These are phyloP conservation scores for Rosa rugosa DNA, from an alignment of 306 rosid genomes.

Conservation along the genomic window DNA sequence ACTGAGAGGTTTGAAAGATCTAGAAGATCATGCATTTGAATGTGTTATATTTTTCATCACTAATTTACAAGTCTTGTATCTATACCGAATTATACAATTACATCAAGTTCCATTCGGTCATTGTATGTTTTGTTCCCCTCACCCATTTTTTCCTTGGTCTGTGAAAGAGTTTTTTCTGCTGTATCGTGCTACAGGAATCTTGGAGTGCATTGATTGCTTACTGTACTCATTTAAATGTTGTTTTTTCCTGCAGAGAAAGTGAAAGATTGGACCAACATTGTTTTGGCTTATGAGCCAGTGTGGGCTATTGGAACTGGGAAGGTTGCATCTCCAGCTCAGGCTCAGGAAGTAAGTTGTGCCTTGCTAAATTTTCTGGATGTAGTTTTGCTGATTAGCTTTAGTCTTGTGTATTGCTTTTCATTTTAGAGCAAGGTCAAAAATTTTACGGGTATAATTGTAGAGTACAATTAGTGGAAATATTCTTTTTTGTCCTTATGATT, in stretches of 20 bases:
- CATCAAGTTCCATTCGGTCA: neutral
- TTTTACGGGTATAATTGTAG: neutral
- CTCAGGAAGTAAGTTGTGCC: slow-evolving; percentile 45
- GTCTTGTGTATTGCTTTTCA: neutral
- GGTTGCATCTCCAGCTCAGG: slow-evolving; percentile 73
- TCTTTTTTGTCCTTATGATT: neutral
- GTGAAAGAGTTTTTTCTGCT: neutral
- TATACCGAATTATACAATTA: neutral
- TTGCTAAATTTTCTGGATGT: neutral
- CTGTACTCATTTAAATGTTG: neutral
- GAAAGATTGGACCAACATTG: slow-evolving; percentile 66
- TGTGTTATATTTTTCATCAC: neutral
- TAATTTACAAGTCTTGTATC: neutral
- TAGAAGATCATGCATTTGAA: neutral
- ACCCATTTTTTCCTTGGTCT: neutral
- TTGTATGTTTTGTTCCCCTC: neutral
- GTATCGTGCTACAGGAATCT: neutral
- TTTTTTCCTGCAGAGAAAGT: slow-evolving; percentile 35
- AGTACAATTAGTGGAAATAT: neutral
- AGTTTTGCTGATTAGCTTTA: neutral
- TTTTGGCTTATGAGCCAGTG: slow-evolving; percentile 85
- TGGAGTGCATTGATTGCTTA: neutral
- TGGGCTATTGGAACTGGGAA: slow-evolving; percentile 96
- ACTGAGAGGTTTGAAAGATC: neutral
- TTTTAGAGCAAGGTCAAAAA: neutral